Conservation (phyloP, 1,139 yeast species). For the Suhomyces taliae region DNA sequence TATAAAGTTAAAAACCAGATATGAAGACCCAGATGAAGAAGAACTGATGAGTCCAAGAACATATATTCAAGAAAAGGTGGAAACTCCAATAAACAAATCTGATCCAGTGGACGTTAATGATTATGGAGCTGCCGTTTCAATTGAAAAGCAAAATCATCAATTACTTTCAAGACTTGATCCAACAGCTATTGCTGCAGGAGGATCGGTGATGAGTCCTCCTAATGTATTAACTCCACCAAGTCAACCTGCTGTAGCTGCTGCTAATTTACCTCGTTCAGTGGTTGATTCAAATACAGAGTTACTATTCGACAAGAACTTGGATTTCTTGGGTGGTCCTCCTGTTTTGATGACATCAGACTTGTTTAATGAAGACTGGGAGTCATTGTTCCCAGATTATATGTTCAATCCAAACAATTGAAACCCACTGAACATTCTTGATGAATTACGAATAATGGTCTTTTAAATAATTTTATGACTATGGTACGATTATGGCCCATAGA, state of each 20-base stretch:
- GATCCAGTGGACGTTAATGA: neutral
- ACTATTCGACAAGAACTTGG: slow-evolving; percentile 29
- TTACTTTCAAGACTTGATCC: slow-evolving; percentile 2
- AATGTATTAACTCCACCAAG: neutral
- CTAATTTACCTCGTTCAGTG: slow-evolving; percentile 10
- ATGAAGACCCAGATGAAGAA: slow-evolving; percentile 14
- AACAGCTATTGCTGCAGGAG: neutral
- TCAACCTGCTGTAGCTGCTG: slow-evolving; percentile 1
- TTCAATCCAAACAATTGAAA: slow-evolving; percentile 15
- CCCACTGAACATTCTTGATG: neutral
- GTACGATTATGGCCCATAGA: too few species aligned
- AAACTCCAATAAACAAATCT: neutral
- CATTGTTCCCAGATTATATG: slow-evolving; percentile 45
- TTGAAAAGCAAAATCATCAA: slow-evolving; percentile 6
- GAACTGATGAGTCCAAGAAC: neutral
- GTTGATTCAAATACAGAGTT: slow-evolving; percentile 24
- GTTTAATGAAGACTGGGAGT: slow-evolving; percentile 52
- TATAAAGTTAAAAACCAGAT: slow-evolving; percentile 27
- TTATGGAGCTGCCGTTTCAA: neutral
- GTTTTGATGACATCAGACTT: slow-evolving; percentile 53
- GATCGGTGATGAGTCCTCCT: neutral
- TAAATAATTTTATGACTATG: too few species aligned
- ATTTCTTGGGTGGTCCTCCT: slow-evolving; percentile 54
- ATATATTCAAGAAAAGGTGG: neutral
- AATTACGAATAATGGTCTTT: too few species aligned